Evolutionary conservation across 306 rosid species (phyloP).

Genomic region (Inga laurina): DNA sequence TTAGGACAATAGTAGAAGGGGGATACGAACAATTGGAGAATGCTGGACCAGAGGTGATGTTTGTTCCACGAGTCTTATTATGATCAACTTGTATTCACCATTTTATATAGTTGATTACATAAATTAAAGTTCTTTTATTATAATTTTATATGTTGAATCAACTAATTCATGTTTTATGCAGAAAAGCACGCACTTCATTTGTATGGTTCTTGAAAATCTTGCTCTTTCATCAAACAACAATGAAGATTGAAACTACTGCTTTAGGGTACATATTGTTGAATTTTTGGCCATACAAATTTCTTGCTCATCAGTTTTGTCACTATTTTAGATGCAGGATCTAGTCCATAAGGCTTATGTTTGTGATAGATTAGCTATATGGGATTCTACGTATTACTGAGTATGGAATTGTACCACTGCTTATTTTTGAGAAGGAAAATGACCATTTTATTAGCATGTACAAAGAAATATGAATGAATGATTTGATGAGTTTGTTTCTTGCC

Average conservation of each 20-base stretch:
- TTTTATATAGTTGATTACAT: background rate
- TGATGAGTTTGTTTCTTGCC: slow-evolving; percentile 4
- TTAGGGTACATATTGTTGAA: slow-evolving; percentile 71
- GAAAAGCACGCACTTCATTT: slow-evolving; percentile 84
- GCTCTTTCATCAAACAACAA: slow-evolving; percentile 84
- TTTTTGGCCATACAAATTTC: slow-evolving; percentile 5
- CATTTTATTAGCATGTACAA: background rate
- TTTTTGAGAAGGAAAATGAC: slow-evolving; percentile 7
- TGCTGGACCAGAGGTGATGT: slow-evolving; percentile 80
- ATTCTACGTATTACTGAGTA: background rate
- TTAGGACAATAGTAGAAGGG: slow-evolving; percentile 93
- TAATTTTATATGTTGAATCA: slow-evolving; percentile 21
- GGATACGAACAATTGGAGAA: slow-evolving; percentile 75
- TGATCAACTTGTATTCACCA: slow-evolving; percentile 18
- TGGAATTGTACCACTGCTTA: slow-evolving; percentile 18
- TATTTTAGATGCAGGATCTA: background rate
- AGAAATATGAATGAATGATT: slow-evolving; percentile 16
- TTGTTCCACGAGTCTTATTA: slow-evolving; percentile 8
- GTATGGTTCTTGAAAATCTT: slow-evolving; percentile 83
- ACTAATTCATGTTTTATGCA: slow-evolving; percentile 51
- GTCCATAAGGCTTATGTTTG: background rate
- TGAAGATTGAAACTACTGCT: slow-evolving; percentile 83
- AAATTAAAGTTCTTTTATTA: background rate
- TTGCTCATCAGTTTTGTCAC: background rate
- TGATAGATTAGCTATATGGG: slow-evolving; percentile 1